Evolutionary conservation across 2,329 filamentous ascomycete species (phyloP).

Genomic region (Ascochyta lentis): DNA sequence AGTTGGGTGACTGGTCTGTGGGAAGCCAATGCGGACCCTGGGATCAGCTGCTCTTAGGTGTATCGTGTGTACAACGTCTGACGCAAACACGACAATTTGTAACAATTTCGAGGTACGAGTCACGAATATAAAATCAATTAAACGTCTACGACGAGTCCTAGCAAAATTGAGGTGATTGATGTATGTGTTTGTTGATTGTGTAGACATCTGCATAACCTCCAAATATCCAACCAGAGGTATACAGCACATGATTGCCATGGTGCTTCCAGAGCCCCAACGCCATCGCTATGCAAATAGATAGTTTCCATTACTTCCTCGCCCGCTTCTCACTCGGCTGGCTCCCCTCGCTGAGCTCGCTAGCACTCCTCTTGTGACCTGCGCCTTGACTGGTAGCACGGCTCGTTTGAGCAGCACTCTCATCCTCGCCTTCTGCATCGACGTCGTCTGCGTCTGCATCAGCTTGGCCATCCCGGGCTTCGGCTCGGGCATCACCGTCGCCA

Average conservation of each 20-base stretch:
- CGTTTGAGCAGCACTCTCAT: slow-evolving; percentile 39
- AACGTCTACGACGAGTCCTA: background rate
- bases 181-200: too few relatives aligned
- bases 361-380: slow-evolving; percentile 74
- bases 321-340: slow-evolving; percentile 45
- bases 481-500: slow-evolving; percentile 47
- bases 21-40: slow-evolving; percentile 23
- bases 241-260: background rate
- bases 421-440: slow-evolving; percentile 44
- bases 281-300: slow-evolving; percentile 5
- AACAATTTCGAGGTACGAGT: slow-evolving; percentile 21
- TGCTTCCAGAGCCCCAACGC: background rate
- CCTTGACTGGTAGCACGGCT: slow-evolving; percentile 38
- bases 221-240: background rate
- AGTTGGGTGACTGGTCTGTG: slow-evolving; percentile 30
- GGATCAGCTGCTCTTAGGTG: slow-evolving; percentile 19
- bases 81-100: slow-evolving; percentile 25
- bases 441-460: slow-evolving; percentile 29
- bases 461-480: slow-evolving; percentile 1
- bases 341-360: slow-evolving; percentile 74
- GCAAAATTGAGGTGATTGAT: background rate
- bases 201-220: background rate
- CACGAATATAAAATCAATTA: background rate
- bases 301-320: slow-evolving; percentile 35
- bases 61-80: slow-evolving; percentile 36